These are phyloP conservation scores for Myxozyma lipomycoides DNA, from an alignment of 805 yeast species.

Conservation along the genomic window DNA sequence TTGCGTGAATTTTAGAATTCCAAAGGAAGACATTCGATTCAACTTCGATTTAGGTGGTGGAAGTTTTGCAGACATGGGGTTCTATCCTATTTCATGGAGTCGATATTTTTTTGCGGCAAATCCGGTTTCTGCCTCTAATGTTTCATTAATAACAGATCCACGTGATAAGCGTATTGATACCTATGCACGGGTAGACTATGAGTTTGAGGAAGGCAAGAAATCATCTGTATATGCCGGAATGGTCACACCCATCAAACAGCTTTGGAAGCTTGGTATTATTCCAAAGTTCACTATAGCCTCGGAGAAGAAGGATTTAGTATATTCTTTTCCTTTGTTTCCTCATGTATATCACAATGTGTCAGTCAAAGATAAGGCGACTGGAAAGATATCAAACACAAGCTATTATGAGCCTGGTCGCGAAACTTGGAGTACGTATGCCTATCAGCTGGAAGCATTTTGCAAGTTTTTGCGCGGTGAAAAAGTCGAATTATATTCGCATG, in stretches of 20 bases:
- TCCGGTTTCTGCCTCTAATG: constrained; percentile 12
- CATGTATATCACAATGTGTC: constrained; percentile 17
- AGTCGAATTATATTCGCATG: constrained; percentile 5
- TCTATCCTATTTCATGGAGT: constrained; percentile 28
- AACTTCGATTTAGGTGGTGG: constrained; percentile 20
- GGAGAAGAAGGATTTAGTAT: constrained; percentile 12
- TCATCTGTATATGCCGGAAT: constrained; percentile 9
- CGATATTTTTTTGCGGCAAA: constrained; percentile 15
- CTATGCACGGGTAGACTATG: constrained; percentile 9
- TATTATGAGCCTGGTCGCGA: constrained; percentile 14
- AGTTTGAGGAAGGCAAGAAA: constrained; percentile 5
- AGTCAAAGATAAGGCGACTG: constrained; percentile 16
- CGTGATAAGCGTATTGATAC: constrained; percentile 14
- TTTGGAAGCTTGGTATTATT: constrained; percentile 10
- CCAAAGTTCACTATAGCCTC: constrained; percentile 17
- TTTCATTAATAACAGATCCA: not conserved
- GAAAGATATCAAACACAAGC: constrained; percentile 1
- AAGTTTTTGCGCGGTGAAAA: constrained; percentile 12
- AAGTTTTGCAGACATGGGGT: constrained; percentile 23
- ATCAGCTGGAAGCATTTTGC: constrained; percentile 21
- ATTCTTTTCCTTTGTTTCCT: constrained; percentile 13
- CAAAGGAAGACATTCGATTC: constrained; percentile 11
- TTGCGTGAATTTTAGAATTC: not conserved
- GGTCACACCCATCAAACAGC: constrained; percentile 4
- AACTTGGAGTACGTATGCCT: constrained; percentile 22